Percentiles rank a stretch among this genome's conserved stretches.
Conservation (phyloP, 192 early-diverging fungal species). For the Geosiphon pyriformis region DNA sequence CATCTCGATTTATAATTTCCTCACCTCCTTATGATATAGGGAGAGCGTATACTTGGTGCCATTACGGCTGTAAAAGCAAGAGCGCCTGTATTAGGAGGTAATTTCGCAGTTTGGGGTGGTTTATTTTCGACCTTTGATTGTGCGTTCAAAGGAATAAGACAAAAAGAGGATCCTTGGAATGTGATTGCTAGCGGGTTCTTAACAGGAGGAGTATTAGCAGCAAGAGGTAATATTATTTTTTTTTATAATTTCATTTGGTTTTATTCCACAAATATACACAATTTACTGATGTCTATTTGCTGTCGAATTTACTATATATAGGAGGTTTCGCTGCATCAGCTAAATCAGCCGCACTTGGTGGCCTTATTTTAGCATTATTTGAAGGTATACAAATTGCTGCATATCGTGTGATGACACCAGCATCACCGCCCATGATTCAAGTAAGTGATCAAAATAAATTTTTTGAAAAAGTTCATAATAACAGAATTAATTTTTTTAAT, state of each 20-base stretch:
- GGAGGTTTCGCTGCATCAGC: slow-evolving; percentile 64
- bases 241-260: background rate
- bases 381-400: slow-evolving; percentile 72
- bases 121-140: slow-evolving; percentile 98
- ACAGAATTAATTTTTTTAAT: no score
- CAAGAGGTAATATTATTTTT: slow-evolving; percentile 65
- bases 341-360: slow-evolving; percentile 87
- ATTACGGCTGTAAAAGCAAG: slow-evolving; percentile 86
- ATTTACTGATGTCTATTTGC: slow-evolving; percentile 3
- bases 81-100: slow-evolving; percentile 91
- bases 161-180: slow-evolving; percentile 99
- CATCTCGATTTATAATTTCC: no score
- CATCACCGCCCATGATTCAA: slow-evolving; percentile 34
- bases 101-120: slow-evolving; percentile 99
- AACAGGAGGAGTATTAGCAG: slow-evolving; percentile 92
- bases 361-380: slow-evolving; percentile 87
- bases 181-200: slow-evolving; percentile 89
- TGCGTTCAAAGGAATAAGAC: slow-evolving; percentile 83
- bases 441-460: no score
- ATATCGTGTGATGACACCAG: slow-evolving; percentile 26
- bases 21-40: no score
- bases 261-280: background rate
- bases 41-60: slow-evolving; percentile 86
- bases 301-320: slow-evolving; percentile 5
- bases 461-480: no score